Evolutionary conservation across 2,329 filamentous ascomycete genomes (phyloP).

Genomic region (Pseudogymnoascus sp.): DNA sequence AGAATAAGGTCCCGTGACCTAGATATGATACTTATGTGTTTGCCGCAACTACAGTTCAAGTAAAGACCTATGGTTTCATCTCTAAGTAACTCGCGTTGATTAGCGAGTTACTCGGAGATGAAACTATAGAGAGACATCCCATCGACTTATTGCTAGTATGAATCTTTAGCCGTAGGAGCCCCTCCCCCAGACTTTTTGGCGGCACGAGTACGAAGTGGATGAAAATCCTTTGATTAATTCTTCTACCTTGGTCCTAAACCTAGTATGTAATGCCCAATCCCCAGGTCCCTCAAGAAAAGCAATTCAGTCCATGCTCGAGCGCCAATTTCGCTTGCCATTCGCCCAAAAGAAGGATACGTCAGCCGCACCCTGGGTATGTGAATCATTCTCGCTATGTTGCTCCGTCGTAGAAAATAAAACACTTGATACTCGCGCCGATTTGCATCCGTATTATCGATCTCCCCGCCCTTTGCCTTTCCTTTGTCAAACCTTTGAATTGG

Average conservation of each 20-base stretch:
- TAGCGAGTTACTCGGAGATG: too few relatives aligned
- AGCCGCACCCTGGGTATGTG: not conserved
- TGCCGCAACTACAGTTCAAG: too few relatives aligned
- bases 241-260: not conserved
- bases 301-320: not conserved
- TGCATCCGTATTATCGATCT: not conserved
- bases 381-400: not conserved
- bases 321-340: constrained; percentile 6
- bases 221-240: not conserved
- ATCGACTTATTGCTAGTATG: too few relatives aligned
- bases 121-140: too few relatives aligned
- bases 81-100: too few relatives aligned
- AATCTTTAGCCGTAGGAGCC: too few relatives aligned
- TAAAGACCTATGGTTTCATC: too few relatives aligned
- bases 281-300: not conserved
- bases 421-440: not conserved
- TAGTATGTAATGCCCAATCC: constrained; percentile 1
- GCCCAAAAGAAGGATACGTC: constrained; percentile 1
- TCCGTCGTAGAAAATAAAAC: not conserved
- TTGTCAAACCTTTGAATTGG: not conserved
- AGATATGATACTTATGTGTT: too few relatives aligned
- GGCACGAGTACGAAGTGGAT: not conserved
- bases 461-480: not conserved
- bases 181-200: too few relatives aligned
- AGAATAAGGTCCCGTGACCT: not conserved